A percentile compares a stretch with the other conserved stretches of the same genome.
phyloP scores from a whole-genome alignment of 2,329 filamentous ascomycete species.

The Xylariaceae sp. region DNA sequence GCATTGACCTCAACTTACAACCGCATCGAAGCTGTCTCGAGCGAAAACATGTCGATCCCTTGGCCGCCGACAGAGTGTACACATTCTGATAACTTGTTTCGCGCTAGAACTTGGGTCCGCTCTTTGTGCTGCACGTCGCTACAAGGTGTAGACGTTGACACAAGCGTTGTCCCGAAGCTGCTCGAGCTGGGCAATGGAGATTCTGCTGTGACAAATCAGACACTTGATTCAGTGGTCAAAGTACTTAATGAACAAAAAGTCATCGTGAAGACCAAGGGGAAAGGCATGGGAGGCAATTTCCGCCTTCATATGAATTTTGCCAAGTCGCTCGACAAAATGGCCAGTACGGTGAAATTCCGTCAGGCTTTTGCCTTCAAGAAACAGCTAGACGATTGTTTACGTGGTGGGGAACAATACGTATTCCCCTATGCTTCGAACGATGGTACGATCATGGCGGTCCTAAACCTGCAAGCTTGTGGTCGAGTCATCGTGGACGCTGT shows the following conservation, averaged over 20 bases:
- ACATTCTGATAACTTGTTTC: conserved; percentile 32
- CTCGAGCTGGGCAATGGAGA: conserved; percentile 42
- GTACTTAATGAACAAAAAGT: conserved; percentile 49
- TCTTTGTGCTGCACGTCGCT: conserved; percentile 52
- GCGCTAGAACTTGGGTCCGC: conserved; percentile 57
- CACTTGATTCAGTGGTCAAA: conserved; percentile 47
- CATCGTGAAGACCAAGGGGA: conserved; percentile 56
- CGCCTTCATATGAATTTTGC: conserved; percentile 58
- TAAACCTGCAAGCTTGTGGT: conserved; percentile 60
- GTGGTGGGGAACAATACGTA: conserved; percentile 20
- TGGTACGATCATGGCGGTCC: conserved; percentile 62
- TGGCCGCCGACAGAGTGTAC: conserved; percentile 16
- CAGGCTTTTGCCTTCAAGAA: conserved; percentile 59
- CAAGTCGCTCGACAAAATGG: conserved; percentile 52
- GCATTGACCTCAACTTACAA: conserved; percentile 52
- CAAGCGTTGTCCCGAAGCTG: conserved; percentile 38
- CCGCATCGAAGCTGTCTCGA: conserved; percentile 52
- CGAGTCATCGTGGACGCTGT: conserved; percentile 51
- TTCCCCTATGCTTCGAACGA: conserved; percentile 49
- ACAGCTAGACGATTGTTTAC: conserved; percentile 54
- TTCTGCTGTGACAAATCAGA: conserved; percentile 36
- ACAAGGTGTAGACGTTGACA: conserved; percentile 26
- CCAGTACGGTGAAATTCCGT: conserved; percentile 50
- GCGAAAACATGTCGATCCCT: conserved; percentile 41
- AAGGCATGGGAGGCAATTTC: conserved; percentile 58